A percentile compares a stretch with the other conserved stretches of the same genome.
phyloP scores from a whole-genome alignment of 176 grass and related monocot genomes.

The Cymbopogon citratus region DNA sequence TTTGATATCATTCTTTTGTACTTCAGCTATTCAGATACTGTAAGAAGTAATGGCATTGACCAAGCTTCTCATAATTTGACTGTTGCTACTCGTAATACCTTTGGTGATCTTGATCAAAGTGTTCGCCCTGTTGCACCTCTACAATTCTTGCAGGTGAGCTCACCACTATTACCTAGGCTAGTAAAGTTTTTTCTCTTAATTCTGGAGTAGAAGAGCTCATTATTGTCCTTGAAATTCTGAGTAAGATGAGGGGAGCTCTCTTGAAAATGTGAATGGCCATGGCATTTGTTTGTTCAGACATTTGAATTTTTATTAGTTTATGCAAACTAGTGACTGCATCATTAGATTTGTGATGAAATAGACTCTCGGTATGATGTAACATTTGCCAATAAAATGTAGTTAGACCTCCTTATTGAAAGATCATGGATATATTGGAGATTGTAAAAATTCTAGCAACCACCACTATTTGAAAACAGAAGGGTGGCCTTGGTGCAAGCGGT shows the following conservation, averaged over 20 bases:
- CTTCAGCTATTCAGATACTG: constrained; percentile 78
- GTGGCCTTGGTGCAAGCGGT: too few relatives aligned
- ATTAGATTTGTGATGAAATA: not conserved
- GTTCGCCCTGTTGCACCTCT: constrained; percentile 78
- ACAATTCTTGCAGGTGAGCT: constrained; percentile 83
- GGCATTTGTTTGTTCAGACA: not conserved
- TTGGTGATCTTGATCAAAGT: constrained; percentile 87
- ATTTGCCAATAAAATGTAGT: not conserved
- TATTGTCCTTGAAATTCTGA: not conserved
- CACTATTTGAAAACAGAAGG: not conserved
- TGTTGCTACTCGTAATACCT: constrained; percentile 87
- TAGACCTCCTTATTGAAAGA: not conserved
- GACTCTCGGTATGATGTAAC: not conserved
- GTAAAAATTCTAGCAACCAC: not conserved
- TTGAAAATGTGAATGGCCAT: not conserved
- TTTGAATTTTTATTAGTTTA: not conserved
- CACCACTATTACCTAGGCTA: not conserved
- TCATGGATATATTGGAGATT: not conserved
- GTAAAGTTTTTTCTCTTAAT: not conserved
- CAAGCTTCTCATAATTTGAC: constrained; percentile 89
- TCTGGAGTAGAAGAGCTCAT: not conserved
- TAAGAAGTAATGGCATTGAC: constrained; percentile 75
- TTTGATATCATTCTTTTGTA: constrained; percentile 24
- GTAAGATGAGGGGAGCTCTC: not conserved
- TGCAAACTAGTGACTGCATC: not conserved